A percentile compares a stretch with the other conserved stretches of the same genome.
phyloP scores from a whole-genome alignment of 2,329 filamentous ascomycete genomes.

The Penicillium verrucosum region DNA sequence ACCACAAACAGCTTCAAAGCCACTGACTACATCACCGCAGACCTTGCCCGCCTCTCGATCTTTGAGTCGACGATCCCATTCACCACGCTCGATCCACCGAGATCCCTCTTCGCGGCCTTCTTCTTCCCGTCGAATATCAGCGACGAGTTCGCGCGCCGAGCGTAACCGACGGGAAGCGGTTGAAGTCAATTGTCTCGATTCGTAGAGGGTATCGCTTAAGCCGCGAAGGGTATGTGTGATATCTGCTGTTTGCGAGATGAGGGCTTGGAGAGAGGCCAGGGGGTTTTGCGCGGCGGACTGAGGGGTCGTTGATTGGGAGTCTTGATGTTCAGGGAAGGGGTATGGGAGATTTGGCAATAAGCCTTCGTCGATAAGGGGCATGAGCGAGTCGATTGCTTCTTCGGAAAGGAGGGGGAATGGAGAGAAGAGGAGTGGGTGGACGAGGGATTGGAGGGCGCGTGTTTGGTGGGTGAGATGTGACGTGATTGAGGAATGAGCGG shows the following conservation, averaged over 20 bases:
- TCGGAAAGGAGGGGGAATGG: constrained; percentile 52
- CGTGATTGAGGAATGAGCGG: constrained; percentile 56
- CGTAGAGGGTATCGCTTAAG: constrained; percentile 87
- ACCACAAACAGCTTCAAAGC: constrained; percentile 88
- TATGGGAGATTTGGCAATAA: constrained; percentile 53
- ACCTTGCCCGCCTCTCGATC: constrained; percentile 78
- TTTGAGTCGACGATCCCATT: constrained; percentile 75
- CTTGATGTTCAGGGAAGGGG: constrained; percentile 34
- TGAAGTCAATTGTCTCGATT: constrained; percentile 83
- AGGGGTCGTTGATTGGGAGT: constrained; percentile 31
- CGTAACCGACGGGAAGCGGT: constrained; percentile 76
- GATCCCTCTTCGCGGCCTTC: constrained; percentile 80
- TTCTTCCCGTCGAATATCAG: constrained; percentile 78
- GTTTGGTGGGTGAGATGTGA: constrained; percentile 61
- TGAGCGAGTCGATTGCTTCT: constrained; percentile 55
- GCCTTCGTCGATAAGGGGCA: constrained; percentile 55
- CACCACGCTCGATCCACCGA: constrained; percentile 73
- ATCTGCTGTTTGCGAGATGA: constrained; percentile 69
- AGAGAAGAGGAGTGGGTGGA: constrained; percentile 57
- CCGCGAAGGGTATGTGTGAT: constrained; percentile 78
- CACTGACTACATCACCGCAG: constrained; percentile 82
- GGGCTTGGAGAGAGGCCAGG: constrained; percentile 63
- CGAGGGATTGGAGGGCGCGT: constrained; percentile 56
- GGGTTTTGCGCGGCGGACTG: constrained; percentile 39
- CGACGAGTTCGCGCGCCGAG: constrained; percentile 78